A percentile compares a stretch with the other conserved stretches of the same genome.
Evolutionary conservation across 805 yeast genomes (phyloP).

Genomic region (Myxozyma monticola): DNA sequence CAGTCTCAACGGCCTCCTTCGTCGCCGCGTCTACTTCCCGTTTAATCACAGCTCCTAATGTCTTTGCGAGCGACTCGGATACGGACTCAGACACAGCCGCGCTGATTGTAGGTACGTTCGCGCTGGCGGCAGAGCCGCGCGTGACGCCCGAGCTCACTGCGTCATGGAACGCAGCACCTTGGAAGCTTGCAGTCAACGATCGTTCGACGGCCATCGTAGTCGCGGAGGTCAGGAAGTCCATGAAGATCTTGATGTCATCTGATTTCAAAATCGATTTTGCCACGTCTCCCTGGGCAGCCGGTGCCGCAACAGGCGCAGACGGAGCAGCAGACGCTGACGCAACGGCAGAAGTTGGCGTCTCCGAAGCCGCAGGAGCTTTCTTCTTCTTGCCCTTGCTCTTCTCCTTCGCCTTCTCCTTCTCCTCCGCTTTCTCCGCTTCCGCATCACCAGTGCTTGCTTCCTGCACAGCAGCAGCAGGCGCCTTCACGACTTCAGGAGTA

Average conservation of each 20-base stretch:
- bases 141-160: not conserved
- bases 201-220: conserved; percentile 8
- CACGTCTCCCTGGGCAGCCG: not conserved
- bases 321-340: not conserved
- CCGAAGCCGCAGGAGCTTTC: not conserved
- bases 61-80: not conserved
- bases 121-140: not conserved
- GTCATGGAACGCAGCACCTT: not conserved
- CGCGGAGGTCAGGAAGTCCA: not conserved
- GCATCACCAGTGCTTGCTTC: not conserved
- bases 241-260: not conserved
- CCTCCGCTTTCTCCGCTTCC: conserved; percentile 1
- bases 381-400: not conserved
- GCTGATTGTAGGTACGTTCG: not conserved
- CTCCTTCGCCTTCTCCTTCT: conserved; percentile 8
- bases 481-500: no score
- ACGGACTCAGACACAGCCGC: not conserved
- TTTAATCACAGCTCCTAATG: not conserved
- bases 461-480: conserved; percentile 2
- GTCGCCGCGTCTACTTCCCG: not conserved
- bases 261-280: not conserved
- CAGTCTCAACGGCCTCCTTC: conserved; percentile 2
- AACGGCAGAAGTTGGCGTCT: not conserved
- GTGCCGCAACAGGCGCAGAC: not conserved
- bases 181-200: conserved; percentile 2